These are phyloP conservation scores for Epichloe sibirici DNA, from an alignment of 2,329 filamentous ascomycete species.

Conservation along the genomic window DNA sequence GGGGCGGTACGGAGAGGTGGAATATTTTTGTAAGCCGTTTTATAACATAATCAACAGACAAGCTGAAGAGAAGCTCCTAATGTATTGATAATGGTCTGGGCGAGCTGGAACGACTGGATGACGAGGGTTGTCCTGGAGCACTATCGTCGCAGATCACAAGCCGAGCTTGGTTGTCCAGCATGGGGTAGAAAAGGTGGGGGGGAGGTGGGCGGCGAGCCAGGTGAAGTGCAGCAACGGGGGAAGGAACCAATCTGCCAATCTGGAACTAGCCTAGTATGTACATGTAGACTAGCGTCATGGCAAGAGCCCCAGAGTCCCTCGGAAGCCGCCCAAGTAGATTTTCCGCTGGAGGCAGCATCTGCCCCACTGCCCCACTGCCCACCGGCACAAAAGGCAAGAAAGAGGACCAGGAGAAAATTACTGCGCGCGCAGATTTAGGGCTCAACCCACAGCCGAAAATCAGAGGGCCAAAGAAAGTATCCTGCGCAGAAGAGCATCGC, in stretches of 20 bases:
- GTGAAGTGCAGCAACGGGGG: neutral
- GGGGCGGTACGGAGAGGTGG: neutral
- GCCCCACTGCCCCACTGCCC: neutral
- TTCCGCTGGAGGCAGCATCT: constrained; percentile 5
- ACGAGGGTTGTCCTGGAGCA: neutral
- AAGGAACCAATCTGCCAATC: neutral
- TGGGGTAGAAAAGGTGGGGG: neutral
- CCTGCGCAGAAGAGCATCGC: constrained; percentile 5
- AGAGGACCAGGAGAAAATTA: neutral
- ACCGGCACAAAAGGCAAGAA: neutral
- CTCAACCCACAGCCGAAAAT: constrained; percentile 19
- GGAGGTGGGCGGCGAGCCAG: neutral
- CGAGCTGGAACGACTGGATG: neutral
- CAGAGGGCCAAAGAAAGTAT: constrained; percentile 4
- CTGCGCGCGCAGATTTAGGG: constrained; percentile 14
- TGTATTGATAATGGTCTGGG: neutral
- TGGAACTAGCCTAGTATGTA: neutral
- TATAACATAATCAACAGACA: neutral
- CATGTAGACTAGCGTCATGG: neutral
- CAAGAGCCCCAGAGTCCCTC: neutral
- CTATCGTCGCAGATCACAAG: neutral
- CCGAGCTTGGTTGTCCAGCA: neutral
- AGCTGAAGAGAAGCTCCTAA: neutral
- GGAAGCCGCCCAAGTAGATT: constrained; percentile 12
- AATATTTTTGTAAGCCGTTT: neutral